Percentiles rank a stretch among this genome's conserved stretches.
Evolutionary conservation across 2,329 filamentous ascomycete genomes (phyloP).

Genomic region (Chalaropsis thielavioides): DNA sequence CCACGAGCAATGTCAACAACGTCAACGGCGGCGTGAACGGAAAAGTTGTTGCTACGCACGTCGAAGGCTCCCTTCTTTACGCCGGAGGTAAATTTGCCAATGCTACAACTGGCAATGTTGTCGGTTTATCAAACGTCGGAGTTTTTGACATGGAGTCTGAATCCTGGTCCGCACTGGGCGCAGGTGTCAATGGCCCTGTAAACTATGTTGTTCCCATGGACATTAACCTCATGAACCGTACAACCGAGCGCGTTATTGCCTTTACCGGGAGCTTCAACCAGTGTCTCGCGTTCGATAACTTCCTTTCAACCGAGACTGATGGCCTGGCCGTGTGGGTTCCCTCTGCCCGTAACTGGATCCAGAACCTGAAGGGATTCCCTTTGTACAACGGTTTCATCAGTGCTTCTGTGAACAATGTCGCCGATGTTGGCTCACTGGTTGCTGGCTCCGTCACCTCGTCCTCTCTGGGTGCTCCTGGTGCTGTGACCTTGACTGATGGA

Average conservation of each 20-base stretch:
- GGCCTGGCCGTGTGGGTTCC: slow-evolving; percentile 91
- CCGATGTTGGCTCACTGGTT: slow-evolving; percentile 51
- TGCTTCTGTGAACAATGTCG: slow-evolving; percentile 49
- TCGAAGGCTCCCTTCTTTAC: slow-evolving; percentile 54
- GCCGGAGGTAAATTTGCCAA: slow-evolving; percentile 76
- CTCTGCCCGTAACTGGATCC: slow-evolving; percentile 71
- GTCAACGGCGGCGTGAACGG: slow-evolving; percentile 65
- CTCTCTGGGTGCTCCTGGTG: slow-evolving; percentile 57
- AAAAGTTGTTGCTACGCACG: slow-evolving; percentile 56
- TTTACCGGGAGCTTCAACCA: slow-evolving; percentile 68
- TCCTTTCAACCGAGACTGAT: slow-evolving; percentile 44
- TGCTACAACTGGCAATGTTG: slow-evolving; percentile 44
- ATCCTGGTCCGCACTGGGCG: slow-evolving; percentile 65
- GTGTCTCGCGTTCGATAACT: slow-evolving; percentile 53
- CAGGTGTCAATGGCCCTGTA: slow-evolving; percentile 71
- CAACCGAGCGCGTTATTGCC: slow-evolving; percentile 58
- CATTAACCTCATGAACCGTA: slow-evolving; percentile 58
- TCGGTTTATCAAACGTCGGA: slow-evolving; percentile 62
- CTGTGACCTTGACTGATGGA: slow-evolving; percentile 46
- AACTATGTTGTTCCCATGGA: slow-evolving; percentile 58
- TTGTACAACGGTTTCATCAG: slow-evolving; percentile 59
- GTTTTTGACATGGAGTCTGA: slow-evolving; percentile 55
- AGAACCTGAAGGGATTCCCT: slow-evolving; percentile 55
- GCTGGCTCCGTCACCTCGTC: slow-evolving; percentile 72
- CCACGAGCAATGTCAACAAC: slow-evolving; percentile 45